phyloP scores from a whole-genome alignment of 2,329 filamentous ascomycete genomes.

The Aspergillus alliaceus region DNA sequence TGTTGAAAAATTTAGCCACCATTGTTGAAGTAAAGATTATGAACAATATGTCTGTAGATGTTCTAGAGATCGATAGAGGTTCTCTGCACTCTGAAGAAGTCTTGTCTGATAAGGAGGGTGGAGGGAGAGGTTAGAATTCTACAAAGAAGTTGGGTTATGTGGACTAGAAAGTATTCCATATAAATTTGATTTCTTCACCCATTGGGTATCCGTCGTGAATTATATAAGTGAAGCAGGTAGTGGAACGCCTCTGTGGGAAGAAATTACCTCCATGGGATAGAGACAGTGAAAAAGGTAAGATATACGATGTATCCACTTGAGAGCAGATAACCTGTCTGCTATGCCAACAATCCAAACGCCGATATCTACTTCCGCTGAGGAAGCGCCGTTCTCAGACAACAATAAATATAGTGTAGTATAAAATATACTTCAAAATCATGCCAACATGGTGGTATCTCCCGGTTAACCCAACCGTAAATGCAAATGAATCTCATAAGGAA shows the following conservation, averaged over 20 bases:
- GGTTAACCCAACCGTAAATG: conserved; percentile 25
- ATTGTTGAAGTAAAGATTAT: not conserved
- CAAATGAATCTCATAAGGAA: conserved; percentile 23
- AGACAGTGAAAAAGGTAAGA: not conserved
- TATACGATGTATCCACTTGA: not conserved
- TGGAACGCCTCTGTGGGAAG: not conserved
- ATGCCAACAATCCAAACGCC: not conserved
- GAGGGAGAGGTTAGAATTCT: no score
- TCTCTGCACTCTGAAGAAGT: not conserved
- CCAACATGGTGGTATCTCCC: conserved; percentile 32
- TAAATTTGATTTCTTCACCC: not conserved
- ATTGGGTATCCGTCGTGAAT: not conserved
- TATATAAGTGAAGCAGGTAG: not conserved
- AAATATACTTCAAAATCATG: conserved; percentile 15
- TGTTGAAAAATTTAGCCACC: no score
- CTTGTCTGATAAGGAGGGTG: no score
- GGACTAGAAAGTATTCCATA: not conserved
- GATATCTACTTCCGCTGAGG: not conserved
- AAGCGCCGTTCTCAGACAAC: not conserved
- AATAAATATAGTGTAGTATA: conserved; percentile 8
- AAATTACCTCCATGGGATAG: not conserved
- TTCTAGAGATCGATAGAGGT: no score
- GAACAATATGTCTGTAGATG: no score
- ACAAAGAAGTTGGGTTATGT: not conserved
- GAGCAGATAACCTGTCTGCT: not conserved